Evolutionary conservation across 2,329 filamentous ascomycete species (phyloP).

Genomic region (Sarocladiaceae sp.): DNA sequence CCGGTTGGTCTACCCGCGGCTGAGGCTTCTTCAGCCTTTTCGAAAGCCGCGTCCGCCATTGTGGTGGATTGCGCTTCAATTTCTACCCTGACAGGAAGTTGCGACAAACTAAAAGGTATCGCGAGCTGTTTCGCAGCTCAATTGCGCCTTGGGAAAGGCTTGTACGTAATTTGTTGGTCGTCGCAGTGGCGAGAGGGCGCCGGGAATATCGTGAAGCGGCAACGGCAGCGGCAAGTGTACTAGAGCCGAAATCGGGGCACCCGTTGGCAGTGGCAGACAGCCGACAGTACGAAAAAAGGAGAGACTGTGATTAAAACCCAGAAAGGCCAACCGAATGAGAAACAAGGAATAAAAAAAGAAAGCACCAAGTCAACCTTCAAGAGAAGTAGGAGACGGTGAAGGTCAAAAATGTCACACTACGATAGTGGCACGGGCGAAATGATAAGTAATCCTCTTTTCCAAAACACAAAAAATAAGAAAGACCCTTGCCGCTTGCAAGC

Average conservation of each 20-base stretch:
- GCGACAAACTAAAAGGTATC: no score
- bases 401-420: not conserved
- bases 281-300: no score
- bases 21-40: slow-evolving; percentile 25
- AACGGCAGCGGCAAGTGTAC: not conserved
- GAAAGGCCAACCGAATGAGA: no score
- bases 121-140: no score
- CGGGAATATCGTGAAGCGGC: not conserved
- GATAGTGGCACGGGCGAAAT: not conserved
- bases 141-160: no score
- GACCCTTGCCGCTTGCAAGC: not conserved
- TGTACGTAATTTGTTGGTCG: not conserved
- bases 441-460: no score
- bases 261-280: no score
- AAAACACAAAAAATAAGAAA: not conserved
- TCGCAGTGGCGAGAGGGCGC: not conserved
- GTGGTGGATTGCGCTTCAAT: not conserved
- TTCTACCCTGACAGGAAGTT: no score
- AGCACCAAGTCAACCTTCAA: not conserved
- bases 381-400: not conserved
- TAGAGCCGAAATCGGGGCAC: not conserved
- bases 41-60: slow-evolving; percentile 25
- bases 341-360: not conserved
- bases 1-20: slow-evolving; percentile 16
- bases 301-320: no score